phyloP scores from a whole-genome alignment of 768 basidiomycete species.

The Rhizopogon sp. region DNA sequence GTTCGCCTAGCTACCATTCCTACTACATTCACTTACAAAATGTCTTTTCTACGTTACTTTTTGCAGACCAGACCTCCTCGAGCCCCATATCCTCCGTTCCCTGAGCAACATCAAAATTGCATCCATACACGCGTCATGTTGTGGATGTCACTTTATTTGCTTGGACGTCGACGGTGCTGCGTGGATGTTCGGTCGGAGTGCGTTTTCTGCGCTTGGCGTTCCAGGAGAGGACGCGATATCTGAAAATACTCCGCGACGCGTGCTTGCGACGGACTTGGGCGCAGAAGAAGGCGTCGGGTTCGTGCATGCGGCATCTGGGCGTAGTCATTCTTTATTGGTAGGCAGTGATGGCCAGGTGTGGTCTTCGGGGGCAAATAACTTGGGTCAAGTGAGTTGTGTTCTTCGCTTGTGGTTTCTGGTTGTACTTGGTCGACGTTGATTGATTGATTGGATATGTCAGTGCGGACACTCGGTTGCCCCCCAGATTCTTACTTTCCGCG shows the following conservation, averaged over 20 bases:
- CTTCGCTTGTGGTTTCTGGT: background rate
- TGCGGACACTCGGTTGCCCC: constrained; percentile 66
- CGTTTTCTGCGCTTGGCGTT: constrained; percentile 61
- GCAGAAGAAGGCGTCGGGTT: constrained; percentile 54
- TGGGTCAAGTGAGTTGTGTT: constrained; percentile 63
- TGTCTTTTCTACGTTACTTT: background rate
- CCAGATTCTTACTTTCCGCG: constrained; percentile 64
- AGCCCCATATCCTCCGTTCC: constrained; percentile 87
- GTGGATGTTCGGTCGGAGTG: constrained; percentile 88
- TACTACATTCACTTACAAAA: background rate
- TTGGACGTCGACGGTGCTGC: constrained; percentile 75
- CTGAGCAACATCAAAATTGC: constrained; percentile 71
- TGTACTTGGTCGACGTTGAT: background rate
- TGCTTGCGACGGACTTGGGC: constrained; percentile 59
- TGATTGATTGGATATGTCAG: constrained; percentile 28
- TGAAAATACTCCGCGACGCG: constrained; percentile 65
- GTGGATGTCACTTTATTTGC: constrained; percentile 70
- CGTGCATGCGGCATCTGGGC: constrained; percentile 78
- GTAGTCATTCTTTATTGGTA: constrained; percentile 79
- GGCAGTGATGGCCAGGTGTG: constrained; percentile 79
- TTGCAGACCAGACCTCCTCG: constrained; percentile 74
- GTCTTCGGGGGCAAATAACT: constrained; percentile 76
- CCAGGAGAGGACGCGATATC: constrained; percentile 53
- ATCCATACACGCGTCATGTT: constrained; percentile 74
- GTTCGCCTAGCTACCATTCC: background rate